Evolutionary conservation across 2,329 filamentous ascomycete genomes (phyloP).

Genomic region (Botrytis deweyae): DNA sequence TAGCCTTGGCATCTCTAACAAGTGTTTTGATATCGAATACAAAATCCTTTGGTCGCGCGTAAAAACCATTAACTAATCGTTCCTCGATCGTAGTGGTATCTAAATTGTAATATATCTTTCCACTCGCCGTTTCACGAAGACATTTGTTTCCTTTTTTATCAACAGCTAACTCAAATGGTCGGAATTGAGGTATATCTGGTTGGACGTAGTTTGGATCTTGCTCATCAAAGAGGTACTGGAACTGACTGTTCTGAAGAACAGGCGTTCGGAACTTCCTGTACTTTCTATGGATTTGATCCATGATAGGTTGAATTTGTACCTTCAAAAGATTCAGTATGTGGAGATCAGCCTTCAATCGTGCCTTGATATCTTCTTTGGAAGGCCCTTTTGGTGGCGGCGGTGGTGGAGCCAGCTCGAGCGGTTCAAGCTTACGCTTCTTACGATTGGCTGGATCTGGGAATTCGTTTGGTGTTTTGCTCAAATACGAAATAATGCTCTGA

Average conservation of each 20-base stretch:
- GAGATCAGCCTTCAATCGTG: constrained; percentile 77
- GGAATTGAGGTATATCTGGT: constrained; percentile 52
- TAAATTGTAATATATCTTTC: constrained; percentile 92
- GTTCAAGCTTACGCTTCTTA: constrained; percentile 80
- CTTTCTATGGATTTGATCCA: constrained; percentile 91
- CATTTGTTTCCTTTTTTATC: constrained; percentile 79
- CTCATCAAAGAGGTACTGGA: constrained; percentile 82
- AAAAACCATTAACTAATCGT: constrained; percentile 94
- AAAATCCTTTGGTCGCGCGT: constrained; percentile 87
- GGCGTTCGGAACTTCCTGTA: constrained; percentile 86
- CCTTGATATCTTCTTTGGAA: constrained; percentile 77
- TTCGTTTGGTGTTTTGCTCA: constrained; percentile 75
- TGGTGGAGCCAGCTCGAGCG: constrained; percentile 68
- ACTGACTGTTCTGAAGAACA: constrained; percentile 70
- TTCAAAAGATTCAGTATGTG: constrained; percentile 85
- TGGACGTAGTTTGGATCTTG: constrained; percentile 70
- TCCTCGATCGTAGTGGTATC: constrained; percentile 93
- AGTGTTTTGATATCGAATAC: constrained; percentile 81
- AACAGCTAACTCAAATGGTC: constrained; percentile 76
- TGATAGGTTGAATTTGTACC: constrained; percentile 85
- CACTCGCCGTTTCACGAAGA: constrained; percentile 69
- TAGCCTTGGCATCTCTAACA: constrained; percentile 77
- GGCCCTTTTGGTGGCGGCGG: constrained; percentile 65
- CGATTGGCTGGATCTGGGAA: constrained; percentile 86
- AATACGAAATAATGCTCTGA: constrained; percentile 67